Base-by-base conservation (phyloP, 2,329 filamentous ascomycete genomes). In the Talaromyces sp. region DNA sequence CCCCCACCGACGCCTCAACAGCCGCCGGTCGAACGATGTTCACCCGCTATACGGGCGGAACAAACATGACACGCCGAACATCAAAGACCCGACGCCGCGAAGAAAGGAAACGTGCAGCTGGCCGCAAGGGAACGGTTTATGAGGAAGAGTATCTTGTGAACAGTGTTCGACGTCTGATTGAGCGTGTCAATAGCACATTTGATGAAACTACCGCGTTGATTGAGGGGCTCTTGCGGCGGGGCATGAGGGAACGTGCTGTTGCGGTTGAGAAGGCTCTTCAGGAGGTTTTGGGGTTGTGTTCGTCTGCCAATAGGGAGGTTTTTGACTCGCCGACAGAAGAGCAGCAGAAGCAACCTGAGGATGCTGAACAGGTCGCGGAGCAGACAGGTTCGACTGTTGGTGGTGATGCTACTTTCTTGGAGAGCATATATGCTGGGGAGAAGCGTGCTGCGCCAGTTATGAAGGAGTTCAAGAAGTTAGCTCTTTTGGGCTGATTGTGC, bases 111-210 rank as follows among this genome's bases (percentile, higher is more conserved):
- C 88, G 94, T 16, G 95, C 95, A 0, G 84, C 92, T 8, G 95
- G 95, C 27, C 94, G 97, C 76, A 98, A 98, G 82, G 95, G 95
- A 11, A 97, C 92, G 16, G 91, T 99, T 5, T 99, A 99, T 77
- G 95, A 99, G 77, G 94, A 98, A 74, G 95, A 98, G 78, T 99
- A 99, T 76, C 86, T 99, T 5, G 89, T 97, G 66, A 95, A 93
- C 76, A 94, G 90, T 70, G 88, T 98, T 41, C 86, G 89, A 13
- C 84, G 95, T 27, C 83, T 99, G 39, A 86, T 97, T 14, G 92
- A 96, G 75, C 85, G 93, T 41, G 87, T 97, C 24, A 92, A 93
- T 75, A 83, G 83, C 24, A 85, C 89, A 2, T 85, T 88, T 60
- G 84, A 86, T 0, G 95, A 99, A 75, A 86, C 92, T 0, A 85